A percentile compares a stretch with the other conserved stretches of the same genome.
These are phyloP conservation scores for Magnusiomyces tetraspermus DNA, from an alignment of 1,139 yeast species.

Conservation along the genomic window DNA sequence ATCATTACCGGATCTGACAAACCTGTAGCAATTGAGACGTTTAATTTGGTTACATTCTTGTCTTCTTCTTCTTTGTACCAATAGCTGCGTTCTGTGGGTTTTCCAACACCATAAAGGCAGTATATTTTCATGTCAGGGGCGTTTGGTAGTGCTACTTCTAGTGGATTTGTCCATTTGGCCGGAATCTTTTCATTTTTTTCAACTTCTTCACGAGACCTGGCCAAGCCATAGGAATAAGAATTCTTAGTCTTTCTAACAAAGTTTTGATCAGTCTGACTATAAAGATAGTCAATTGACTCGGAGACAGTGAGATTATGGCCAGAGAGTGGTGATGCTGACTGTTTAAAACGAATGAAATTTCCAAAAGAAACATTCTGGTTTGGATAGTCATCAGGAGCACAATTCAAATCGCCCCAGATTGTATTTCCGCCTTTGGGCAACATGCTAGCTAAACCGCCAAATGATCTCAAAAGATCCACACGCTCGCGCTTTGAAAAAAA, in stretches of 20 bases:
- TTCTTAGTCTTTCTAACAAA: slow-evolving; percentile 51
- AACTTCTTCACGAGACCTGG: slow-evolving; percentile 51
- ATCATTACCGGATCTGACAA: slow-evolving; percentile 58
- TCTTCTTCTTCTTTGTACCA: slow-evolving; percentile 60
- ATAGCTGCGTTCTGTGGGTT: slow-evolving; percentile 93
- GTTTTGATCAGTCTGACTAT: slow-evolving; percentile 66
- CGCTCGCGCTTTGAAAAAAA: slow-evolving; percentile 87
- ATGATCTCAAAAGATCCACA: slow-evolving; percentile 69
- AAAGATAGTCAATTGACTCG: slow-evolving; percentile 56
- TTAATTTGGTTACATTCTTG: slow-evolving; percentile 41
- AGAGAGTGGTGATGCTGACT: slow-evolving; percentile 37
- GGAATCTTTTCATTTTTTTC: slow-evolving; percentile 54
- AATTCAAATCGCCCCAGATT: slow-evolving; percentile 64
- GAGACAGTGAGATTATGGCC: slow-evolving; percentile 52
- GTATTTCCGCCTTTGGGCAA: slow-evolving; percentile 87
- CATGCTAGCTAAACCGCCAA: slow-evolving; percentile 95
- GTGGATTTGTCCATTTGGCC: slow-evolving; percentile 83
- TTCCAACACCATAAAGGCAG: slow-evolving; percentile 92
- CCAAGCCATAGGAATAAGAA: slow-evolving; percentile 73
- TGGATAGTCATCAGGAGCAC: slow-evolving; percentile 43
- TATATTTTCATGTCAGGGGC: slow-evolving; percentile 88
- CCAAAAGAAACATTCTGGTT: slow-evolving; percentile 51
- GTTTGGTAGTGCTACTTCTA: slow-evolving; percentile 81
- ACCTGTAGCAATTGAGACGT: slow-evolving; percentile 55
- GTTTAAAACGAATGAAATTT: slow-evolving; percentile 58